Evolutionary conservation across 2,329 filamentous ascomycete genomes (phyloP).

Genomic region (Scedosporium apiospermum): DNA sequence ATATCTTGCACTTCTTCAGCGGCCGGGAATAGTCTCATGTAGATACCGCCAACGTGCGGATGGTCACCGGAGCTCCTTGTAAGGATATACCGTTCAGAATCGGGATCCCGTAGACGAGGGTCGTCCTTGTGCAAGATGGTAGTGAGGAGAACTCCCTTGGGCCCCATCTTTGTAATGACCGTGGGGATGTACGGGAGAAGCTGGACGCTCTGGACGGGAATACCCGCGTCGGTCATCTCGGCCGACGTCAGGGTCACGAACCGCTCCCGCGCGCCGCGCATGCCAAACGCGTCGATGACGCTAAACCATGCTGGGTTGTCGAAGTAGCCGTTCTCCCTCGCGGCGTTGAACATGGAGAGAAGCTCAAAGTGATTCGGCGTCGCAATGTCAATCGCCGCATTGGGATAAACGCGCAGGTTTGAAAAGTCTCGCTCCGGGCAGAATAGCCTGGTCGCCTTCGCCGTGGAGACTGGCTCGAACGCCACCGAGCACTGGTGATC

Average conservation of each 20-base stretch:
- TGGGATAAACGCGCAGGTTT: slow-evolving; percentile 45
- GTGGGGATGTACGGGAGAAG: slow-evolving; percentile 82
- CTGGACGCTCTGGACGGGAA: slow-evolving; percentile 75
- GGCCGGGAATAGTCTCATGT: slow-evolving; percentile 65
- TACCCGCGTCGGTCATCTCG: slow-evolving; percentile 64
- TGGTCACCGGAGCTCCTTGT: slow-evolving; percentile 47
- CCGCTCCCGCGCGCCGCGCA: slow-evolving; percentile 61
- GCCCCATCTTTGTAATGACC: slow-evolving; percentile 75
- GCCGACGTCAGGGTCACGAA: slow-evolving; percentile 59
- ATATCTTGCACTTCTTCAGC: slow-evolving; percentile 59
- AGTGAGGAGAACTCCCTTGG: slow-evolving; percentile 65
- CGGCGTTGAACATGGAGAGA: slow-evolving; percentile 64
- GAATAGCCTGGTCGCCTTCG: slow-evolving; percentile 68
- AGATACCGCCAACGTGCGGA: slow-evolving; percentile 60
- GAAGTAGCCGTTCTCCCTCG: slow-evolving; percentile 57
- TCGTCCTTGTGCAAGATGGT: slow-evolving; percentile 61
- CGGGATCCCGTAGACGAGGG: slow-evolving; percentile 50
- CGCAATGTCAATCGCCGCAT: slow-evolving; percentile 58
- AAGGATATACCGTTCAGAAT: slow-evolving; percentile 61
- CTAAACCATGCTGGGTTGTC: slow-evolving; percentile 67
- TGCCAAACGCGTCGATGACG: slow-evolving; percentile 69
- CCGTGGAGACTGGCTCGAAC: slow-evolving; percentile 82
- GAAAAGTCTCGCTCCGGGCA: slow-evolving; percentile 26
- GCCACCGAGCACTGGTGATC: slow-evolving; percentile 50
- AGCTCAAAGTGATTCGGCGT: slow-evolving; percentile 83